A percentile compares a stretch with the other conserved stretches of the same genome.
phyloP scores from a whole-genome alignment of 2,329 filamentous ascomycete genomes.

The Alternaria panax region DNA sequence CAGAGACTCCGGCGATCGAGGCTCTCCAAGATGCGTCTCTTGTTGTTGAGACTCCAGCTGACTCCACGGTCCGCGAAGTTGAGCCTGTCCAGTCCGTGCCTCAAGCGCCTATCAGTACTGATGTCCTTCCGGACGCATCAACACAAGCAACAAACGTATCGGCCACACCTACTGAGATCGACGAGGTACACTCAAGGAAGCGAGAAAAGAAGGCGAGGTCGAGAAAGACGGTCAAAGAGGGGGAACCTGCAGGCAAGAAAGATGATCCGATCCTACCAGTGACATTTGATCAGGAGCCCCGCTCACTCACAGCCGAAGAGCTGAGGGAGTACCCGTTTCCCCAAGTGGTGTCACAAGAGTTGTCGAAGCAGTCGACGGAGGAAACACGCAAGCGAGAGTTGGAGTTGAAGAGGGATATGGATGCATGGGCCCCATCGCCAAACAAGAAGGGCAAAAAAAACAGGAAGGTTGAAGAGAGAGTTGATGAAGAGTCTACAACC shows the following conservation, averaged over 20 bases:
- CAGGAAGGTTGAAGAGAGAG: constrained; percentile 40
- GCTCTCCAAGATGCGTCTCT: constrained; percentile 40
- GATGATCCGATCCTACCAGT: constrained; percentile 15
- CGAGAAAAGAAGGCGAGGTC: constrained; percentile 35
- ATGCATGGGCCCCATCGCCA: constrained; percentile 44
- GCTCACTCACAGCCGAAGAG: constrained; percentile 20
- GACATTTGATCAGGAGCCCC: constrained; percentile 26
- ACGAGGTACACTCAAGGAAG: constrained; percentile 28
- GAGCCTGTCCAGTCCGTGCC: constrained; percentile 20
- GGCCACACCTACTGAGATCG: constrained; percentile 8
- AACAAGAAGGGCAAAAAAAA: constrained; percentile 55
- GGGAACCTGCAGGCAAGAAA: constrained; percentile 4
- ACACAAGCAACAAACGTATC: background rate
- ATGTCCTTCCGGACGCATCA: background rate
- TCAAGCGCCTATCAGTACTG: constrained; percentile 3
- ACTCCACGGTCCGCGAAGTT: constrained; percentile 28
- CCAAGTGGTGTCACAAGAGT: constrained; percentile 17
- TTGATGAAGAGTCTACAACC: constrained; percentile 25
- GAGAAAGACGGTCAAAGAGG: constrained; percentile 16
- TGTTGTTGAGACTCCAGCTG: constrained; percentile 42
- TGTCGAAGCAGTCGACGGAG: background rate
- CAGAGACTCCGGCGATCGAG: constrained; percentile 45
- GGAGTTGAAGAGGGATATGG: constrained; percentile 33
- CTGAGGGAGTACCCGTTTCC: constrained; percentile 41
- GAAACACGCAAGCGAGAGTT: constrained; percentile 15